These are phyloP conservation scores for Dryas alaskensis DNA, from an alignment of 306 rosid genomes.

Conservation along the genomic window DNA sequence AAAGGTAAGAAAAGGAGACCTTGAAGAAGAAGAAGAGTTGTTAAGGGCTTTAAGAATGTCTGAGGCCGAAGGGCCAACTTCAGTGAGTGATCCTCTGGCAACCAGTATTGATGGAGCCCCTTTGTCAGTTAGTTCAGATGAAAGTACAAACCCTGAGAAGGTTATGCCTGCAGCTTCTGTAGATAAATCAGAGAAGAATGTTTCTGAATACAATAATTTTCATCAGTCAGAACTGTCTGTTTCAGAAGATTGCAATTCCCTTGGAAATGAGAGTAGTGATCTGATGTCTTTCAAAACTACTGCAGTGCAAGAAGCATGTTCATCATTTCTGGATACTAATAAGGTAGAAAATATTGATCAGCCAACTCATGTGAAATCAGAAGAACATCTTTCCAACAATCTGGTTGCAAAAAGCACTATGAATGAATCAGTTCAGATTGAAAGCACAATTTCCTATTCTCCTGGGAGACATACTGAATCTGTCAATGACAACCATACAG, in stretches of 20 bases:
- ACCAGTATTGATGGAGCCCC: constrained; percentile 29
- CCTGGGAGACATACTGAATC: constrained; percentile 35
- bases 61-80: constrained; percentile 36
- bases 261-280: constrained; percentile 38
- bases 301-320: constrained; percentile 35
- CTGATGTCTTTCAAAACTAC: constrained; percentile 33
- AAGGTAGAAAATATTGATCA: constrained; percentile 33
- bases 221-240: constrained; percentile 39
- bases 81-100: constrained; percentile 40
- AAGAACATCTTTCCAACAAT: constrained; percentile 36
- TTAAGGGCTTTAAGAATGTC: constrained; percentile 70
- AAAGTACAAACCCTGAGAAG: constrained; percentile 22
- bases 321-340: constrained; percentile 29
- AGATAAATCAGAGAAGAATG: constrained; percentile 41
- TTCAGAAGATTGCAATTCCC: constrained; percentile 37
- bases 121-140: constrained; percentile 37
- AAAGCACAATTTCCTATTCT: constrained; percentile 39
- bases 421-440: constrained; percentile 37
- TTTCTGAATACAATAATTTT: constrained; percentile 33
- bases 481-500: constrained; percentile 32
- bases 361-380: constrained; percentile 34
- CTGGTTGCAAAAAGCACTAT: constrained; percentile 39
- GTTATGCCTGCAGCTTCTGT: constrained; percentile 38
- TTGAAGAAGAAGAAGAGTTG: constrained; percentile 86
- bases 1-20: constrained; percentile 66